Evolutionary conservation across 805 yeast species (phyloP).

Genomic region (Citeromyces matritensis): DNA sequence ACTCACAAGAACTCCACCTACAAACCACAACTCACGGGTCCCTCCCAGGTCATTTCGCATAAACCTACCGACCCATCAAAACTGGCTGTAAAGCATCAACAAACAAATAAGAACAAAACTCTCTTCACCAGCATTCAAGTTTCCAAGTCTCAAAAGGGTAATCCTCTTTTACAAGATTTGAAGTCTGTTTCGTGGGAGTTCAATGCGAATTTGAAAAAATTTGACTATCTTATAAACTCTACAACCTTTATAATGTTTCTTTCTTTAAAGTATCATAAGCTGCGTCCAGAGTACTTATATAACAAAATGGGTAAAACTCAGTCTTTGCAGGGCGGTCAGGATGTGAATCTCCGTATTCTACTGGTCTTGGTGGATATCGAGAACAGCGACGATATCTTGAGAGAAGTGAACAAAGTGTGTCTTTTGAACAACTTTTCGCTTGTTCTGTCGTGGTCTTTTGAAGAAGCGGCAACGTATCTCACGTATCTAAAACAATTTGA

Average conservation of each 20-base stretch:
- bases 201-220: conserved; percentile 30
- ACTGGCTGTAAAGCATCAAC: conserved; percentile 2
- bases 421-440: conserved; percentile 31
- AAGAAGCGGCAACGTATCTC: conserved; percentile 33
- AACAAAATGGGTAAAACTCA: conserved; percentile 28
- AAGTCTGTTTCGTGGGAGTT: conserved; percentile 38
- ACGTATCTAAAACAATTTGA: conserved; percentile 17
- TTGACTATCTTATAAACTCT: conserved; percentile 51
- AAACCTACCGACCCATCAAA: conserved; percentile 1
- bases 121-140: conserved; percentile 28
- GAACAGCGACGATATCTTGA: conserved; percentile 30
- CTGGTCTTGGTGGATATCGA: conserved; percentile 55
- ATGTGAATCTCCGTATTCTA: conserved; percentile 32
- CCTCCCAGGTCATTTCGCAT: not conserved
- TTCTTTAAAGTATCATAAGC: conserved; percentile 57
- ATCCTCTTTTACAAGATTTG: conserved; percentile 46
- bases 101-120: conserved; percentile 1
- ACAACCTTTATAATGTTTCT: conserved; percentile 43
- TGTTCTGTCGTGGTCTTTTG: conserved; percentile 37
- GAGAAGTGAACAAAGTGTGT: conserved; percentile 31
- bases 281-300: conserved; percentile 63
- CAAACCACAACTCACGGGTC: not conserved
- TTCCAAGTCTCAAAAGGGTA: conserved; percentile 54
- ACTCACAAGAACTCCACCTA: not conserved
- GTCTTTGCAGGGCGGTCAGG: conserved; percentile 8